Evolutionary conservation across 164 flowering plant genomes (phyloP).

Genomic region (Euptelea pleiosperma): DNA sequence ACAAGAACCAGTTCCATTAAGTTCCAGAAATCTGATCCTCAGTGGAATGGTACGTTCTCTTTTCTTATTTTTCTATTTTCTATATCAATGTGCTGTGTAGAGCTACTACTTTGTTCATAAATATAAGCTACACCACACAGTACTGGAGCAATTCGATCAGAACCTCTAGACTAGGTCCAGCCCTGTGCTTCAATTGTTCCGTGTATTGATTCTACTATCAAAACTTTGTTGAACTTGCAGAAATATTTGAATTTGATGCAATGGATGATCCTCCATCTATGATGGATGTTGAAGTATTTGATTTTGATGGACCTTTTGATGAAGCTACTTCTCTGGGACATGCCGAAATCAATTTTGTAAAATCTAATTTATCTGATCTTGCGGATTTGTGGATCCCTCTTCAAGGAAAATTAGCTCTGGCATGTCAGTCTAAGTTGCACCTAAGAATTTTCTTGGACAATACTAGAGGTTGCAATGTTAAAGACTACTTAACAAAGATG

Average conservation of each 20-base stretch:
- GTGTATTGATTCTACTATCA: slow-evolving; percentile 5
- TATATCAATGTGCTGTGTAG: background rate
- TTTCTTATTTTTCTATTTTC: background rate
- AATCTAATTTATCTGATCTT: slow-evolving; percentile 63
- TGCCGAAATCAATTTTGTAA: slow-evolving; percentile 82
- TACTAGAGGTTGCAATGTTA: slow-evolving; percentile 61
- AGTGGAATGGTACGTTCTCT: slow-evolving; percentile 71
- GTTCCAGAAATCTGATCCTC: slow-evolving; percentile 82
- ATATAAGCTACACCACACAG: background rate
- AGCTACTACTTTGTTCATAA: background rate
- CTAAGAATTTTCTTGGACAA: slow-evolving; percentile 78
- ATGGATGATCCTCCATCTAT: slow-evolving; percentile 95
- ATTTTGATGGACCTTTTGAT: slow-evolving; percentile 97
- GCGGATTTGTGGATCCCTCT: slow-evolving; percentile 93
- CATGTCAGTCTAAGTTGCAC: slow-evolving; percentile 87
- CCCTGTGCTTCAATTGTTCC: no score
- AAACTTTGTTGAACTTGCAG: slow-evolving; percentile 42
- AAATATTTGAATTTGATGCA: slow-evolving; percentile 97
- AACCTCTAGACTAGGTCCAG: no score
- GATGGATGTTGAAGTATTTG: slow-evolving; percentile 82
- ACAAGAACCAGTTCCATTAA: slow-evolving; percentile 90
- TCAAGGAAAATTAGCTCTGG: slow-evolving; percentile 80
- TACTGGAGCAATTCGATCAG: no score
- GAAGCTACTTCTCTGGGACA: slow-evolving; percentile 88
- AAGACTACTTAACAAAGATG: slow-evolving; percentile 76